Evolutionary conservation across 352 stramenopile species (phyloP).

Genomic region (Peronospora farinosa): DNA sequence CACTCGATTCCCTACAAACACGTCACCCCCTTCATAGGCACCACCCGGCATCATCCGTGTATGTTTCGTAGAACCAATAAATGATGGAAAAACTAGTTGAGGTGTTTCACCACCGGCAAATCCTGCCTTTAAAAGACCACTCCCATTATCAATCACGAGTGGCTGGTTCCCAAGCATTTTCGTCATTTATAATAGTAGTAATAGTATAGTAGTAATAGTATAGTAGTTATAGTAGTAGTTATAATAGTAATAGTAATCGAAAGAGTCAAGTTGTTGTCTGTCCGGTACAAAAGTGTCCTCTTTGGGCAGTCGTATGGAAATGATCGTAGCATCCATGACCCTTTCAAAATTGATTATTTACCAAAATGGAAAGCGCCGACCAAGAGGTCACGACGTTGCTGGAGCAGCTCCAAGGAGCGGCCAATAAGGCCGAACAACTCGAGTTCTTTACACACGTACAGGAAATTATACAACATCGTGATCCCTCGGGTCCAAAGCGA

Average conservation of each 20-base stretch:
- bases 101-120: slow-evolving; percentile 76
- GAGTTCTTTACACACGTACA: slow-evolving; percentile 56
- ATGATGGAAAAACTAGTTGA: slow-evolving; percentile 72
- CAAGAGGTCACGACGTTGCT: slow-evolving; percentile 49
- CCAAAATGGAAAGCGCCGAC: slow-evolving; percentile 30
- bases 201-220: no score
- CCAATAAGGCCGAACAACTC: slow-evolving; percentile 44
- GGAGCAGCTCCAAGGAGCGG: slow-evolving; percentile 37
- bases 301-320: no score
- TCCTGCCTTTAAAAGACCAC: slow-evolving; percentile 73
- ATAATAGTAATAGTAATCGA: no score
- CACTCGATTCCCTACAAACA: slow-evolving; percentile 74
- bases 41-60: slow-evolving; percentile 78
- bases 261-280: no score
- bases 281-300: no score
- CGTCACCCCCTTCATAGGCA: slow-evolving; percentile 68
- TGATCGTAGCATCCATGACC: no score
- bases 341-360: no score
- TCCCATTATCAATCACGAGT: slow-evolving; percentile 85
- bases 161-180: slow-evolving; percentile 77
- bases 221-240: no score
- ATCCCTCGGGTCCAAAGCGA: slow-evolving; percentile 35
- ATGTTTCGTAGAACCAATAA: slow-evolving; percentile 70
- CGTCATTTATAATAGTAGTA: no score
- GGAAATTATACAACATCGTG: slow-evolving; percentile 56